Conservation (phyloP, 352 stramenopile genomes). For the Globisporangium viniferum region DNA sequence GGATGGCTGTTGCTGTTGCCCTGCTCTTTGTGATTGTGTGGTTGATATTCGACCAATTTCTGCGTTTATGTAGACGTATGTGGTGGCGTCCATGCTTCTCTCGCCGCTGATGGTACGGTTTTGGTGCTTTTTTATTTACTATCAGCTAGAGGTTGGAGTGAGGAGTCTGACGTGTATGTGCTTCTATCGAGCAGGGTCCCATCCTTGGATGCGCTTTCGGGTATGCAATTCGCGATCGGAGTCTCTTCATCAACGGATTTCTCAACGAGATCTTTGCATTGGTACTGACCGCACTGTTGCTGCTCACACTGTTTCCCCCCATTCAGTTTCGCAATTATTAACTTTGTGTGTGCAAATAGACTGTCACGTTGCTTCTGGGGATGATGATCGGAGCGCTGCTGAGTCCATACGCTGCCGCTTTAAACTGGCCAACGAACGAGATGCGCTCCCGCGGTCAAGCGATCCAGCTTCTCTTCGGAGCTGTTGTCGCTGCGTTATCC, state of each 20-base stretch:
- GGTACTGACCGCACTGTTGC: slow-evolving; percentile 25
- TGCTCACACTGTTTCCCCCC: not conserved
- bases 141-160: not conserved
- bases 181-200: slow-evolving; percentile 37
- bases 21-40: no score
- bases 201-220: slow-evolving; percentile 84
- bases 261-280: slow-evolving; percentile 80
- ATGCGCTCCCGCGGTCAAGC: slow-evolving; percentile 78
- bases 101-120: slow-evolving; percentile 77
- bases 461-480: slow-evolving; percentile 79
- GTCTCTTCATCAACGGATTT: slow-evolving; percentile 81
- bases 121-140: not conserved
- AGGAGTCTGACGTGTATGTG: not conserved
- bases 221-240: slow-evolving; percentile 74
- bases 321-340: not conserved
- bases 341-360: slow-evolving; percentile 26
- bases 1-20: not conserved
- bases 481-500: slow-evolving; percentile 72
- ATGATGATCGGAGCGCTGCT: slow-evolving; percentile 80
- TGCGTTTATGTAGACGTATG: slow-evolving; percentile 53
- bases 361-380: slow-evolving; percentile 71
- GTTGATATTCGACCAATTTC: not conserved
- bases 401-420: slow-evolving; percentile 67
- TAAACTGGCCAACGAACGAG: slow-evolving; percentile 83
- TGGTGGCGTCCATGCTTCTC: slow-evolving; percentile 87